Conservation (phyloP, 495 filamentous ascomycete genomes). For the Xylaria grammica region DNA sequence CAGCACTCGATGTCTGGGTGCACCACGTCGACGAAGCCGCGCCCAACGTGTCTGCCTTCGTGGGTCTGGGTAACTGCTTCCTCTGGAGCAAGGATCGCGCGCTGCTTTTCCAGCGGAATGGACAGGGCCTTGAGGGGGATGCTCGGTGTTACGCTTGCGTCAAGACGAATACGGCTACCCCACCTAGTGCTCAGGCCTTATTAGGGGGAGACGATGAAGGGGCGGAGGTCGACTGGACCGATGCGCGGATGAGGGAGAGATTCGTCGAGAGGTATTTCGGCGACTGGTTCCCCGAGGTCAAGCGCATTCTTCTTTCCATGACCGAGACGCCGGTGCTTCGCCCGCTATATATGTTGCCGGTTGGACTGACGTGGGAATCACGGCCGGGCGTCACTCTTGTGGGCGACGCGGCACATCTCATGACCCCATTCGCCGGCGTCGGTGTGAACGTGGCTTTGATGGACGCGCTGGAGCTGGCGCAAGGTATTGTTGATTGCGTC, state of each 20-base stretch:
- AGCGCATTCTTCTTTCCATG: slow-evolving; percentile 22
- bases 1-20: slow-evolving; percentile 43
- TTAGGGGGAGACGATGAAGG: slow-evolving; percentile 38
- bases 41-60: slow-evolving; percentile 37
- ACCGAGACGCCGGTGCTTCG: slow-evolving; percentile 27
- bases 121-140: slow-evolving; percentile 39
- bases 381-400: slow-evolving; percentile 54
- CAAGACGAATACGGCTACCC: slow-evolving; percentile 27
- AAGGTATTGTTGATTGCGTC: slow-evolving; percentile 27
- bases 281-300: slow-evolving; percentile 44
- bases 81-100: slow-evolving; percentile 45
- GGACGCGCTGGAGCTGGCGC: slow-evolving; percentile 58
- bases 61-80: slow-evolving; percentile 54
- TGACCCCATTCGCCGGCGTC: slow-evolving; percentile 65
- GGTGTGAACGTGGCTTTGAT: slow-evolving; percentile 65
- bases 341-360: slow-evolving; percentile 57
- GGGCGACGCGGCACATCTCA: slow-evolving; percentile 68
- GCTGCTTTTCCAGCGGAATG: slow-evolving; percentile 49
- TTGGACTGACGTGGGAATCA: slow-evolving; percentile 55
- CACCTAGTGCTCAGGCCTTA: slow-evolving; percentile 31
- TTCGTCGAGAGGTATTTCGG: slow-evolving; percentile 46
- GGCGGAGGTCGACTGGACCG: slow-evolving; percentile 37
- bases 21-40: slow-evolving; percentile 29
- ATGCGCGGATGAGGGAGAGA: slow-evolving; percentile 33
- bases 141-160: slow-evolving; percentile 48